These are phyloP conservation scores for Ogataea ramenticola DNA, from an alignment of 805 yeast species.

Conservation along the genomic window DNA sequence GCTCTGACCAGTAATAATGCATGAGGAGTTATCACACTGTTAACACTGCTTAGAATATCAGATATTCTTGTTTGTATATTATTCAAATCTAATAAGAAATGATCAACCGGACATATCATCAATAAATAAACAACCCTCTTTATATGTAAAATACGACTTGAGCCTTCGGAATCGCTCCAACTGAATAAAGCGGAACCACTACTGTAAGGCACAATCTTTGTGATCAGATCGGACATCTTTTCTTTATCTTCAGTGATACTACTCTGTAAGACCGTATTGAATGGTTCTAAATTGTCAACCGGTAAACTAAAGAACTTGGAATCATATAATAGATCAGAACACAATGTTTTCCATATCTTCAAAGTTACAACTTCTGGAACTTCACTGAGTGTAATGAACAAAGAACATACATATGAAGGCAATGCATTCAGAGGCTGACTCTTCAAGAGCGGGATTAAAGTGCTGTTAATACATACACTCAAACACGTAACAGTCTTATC, in stretches of 20 bases:
- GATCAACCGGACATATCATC: slow-evolving; percentile 54
- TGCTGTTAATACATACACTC: slow-evolving; percentile 44
- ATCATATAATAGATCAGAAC: slow-evolving; percentile 63
- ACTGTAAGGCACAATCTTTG: slow-evolving; percentile 41
- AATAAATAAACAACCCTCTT: slow-evolving; percentile 59
- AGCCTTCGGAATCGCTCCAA: slow-evolving; percentile 28
- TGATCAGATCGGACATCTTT: slow-evolving; percentile 43
- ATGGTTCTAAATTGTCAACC: slow-evolving; percentile 24
- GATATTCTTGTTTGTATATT: slow-evolving; percentile 30
- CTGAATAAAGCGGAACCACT: slow-evolving; percentile 42
- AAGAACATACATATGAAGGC: slow-evolving; percentile 33
- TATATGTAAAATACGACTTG: slow-evolving; percentile 31
- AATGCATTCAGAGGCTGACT: slow-evolving; percentile 31
- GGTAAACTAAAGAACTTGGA: slow-evolving; percentile 41
- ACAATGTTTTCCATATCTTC: slow-evolving; percentile 56
- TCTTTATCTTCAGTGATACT: slow-evolving; percentile 68
- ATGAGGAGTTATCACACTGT: slow-evolving; percentile 30
- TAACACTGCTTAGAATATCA: slow-evolving; percentile 24
- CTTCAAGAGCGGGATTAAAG: slow-evolving; percentile 47
- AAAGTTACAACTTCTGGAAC: slow-evolving; percentile 29
- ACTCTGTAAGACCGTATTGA: slow-evolving; percentile 48
- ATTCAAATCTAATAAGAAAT: slow-evolving; percentile 42
- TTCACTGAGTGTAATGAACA: slow-evolving; percentile 31
- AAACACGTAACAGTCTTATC: slow-evolving; percentile 53
- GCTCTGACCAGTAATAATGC: slow-evolving; percentile 58